Conservation (phyloP, 2,329 filamentous ascomycete genomes). For the Diplodia corticola region DNA sequence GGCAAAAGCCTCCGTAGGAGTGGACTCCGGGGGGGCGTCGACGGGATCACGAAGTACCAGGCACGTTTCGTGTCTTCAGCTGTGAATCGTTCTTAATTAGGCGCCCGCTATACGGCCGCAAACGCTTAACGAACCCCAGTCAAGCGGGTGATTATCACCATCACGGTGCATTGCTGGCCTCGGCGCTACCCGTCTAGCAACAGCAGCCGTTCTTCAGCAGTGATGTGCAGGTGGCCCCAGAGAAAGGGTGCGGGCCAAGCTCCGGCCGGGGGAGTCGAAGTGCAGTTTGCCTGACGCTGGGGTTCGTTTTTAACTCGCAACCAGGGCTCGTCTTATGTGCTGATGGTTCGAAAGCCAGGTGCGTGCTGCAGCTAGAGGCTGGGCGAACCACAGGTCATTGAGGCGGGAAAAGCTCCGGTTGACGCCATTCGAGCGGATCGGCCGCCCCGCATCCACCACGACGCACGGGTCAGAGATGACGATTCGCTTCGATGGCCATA, state of each 20-base stretch:
- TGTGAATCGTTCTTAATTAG: not conserved
- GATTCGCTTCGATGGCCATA: not conserved
- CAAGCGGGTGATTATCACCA: not conserved
- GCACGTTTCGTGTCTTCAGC: not conserved
- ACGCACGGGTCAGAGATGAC: not conserved
- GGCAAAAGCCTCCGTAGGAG: not conserved
- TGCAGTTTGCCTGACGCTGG: not conserved
- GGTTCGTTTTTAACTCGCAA: not conserved
- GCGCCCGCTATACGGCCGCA: not conserved
- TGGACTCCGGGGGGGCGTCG: too few relatives aligned
- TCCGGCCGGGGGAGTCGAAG: too few relatives aligned
- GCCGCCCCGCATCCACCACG: not conserved
- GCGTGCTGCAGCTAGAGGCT: not conserved
- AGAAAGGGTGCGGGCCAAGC: not conserved
- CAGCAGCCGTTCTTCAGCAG: not conserved
- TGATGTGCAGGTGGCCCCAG: not conserved
- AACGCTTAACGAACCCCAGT: not conserved
- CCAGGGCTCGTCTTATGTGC: not conserved
- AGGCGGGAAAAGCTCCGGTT: slow-evolving; percentile 55
- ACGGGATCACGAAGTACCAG: not conserved
- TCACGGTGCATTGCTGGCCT: not conserved
- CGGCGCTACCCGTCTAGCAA: not conserved
- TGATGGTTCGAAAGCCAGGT: not conserved
- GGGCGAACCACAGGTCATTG: slow-evolving; percentile 45
- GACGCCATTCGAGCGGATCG: slow-evolving; percentile 16